Evolutionary conservation across 2,329 filamentous ascomycete genomes (phyloP), one percentile per base, ranked within the genome.

Genomic region (Ophiognomonia clavigignenti-juglandacearum): DNA sequence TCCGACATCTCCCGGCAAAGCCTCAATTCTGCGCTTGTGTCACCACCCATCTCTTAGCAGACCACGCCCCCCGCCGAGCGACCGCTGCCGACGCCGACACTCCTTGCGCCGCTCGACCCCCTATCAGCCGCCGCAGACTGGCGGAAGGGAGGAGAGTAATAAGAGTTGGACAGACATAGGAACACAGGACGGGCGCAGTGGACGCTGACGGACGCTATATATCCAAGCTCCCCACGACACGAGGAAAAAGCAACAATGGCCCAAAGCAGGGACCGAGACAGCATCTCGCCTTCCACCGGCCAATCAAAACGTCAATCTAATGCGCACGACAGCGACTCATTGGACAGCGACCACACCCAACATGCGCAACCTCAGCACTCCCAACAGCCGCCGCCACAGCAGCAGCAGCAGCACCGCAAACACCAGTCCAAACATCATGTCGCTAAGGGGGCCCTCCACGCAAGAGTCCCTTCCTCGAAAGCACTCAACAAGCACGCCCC

Each of bases 251-350:
- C 47, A 54, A 45, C 18, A 22, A 57, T 50, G 53, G 51, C 43
- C 55, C 64, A 67, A 70, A 71, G 73, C 60, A 68, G 63, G 62
- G 71, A 77, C 57, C 60, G 59, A 63, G 72, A 70, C 65, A 64
- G 46, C 50, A 52, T 69, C 64, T 67, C 70, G 56, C 43, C 48
- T 11, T 62, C 66, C 55, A 63, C 64, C 61, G 64, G 66, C 75
- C 75, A 78, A 78, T 78, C 74, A 78, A 78, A 77, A 66, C 71
- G 71, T 22, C 68, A 73, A 59, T 61, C 60, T 50, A 56, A 56
- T 53, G 64, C 62, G 48, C 61, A 59, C 51, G 56, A 67, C 56
- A 65, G 60, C 55, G 65, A 67, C 49, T 65, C 63, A 35, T 64
- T 64, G 56, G 57, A 55, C 53, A 64, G 57, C 60, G 62, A 61